Conservation (phyloP, 2,329 filamentous ascomycete genomes). For the Ophiostoma sp. region DNA sequence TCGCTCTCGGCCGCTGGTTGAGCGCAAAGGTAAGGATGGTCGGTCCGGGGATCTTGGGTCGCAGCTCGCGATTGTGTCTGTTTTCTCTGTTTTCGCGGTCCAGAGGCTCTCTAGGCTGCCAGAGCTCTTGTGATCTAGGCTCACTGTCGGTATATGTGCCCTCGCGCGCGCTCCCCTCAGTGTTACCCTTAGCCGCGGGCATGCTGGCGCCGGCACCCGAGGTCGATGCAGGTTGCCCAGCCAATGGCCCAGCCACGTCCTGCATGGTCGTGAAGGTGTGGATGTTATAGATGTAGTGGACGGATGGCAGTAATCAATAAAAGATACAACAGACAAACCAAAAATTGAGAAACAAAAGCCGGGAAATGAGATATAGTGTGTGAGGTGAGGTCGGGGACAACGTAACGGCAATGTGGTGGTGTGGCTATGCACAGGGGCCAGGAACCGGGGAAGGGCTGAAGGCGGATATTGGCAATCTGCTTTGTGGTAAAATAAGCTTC, state of each 20-base stretch:
- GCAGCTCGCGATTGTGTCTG: neutral
- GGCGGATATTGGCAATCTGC: neutral
- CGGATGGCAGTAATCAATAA: neutral
- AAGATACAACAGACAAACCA: neutral
- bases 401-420: neutral
- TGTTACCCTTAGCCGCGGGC: neutral
- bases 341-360: neutral
- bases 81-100: neutral
- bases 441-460: neutral
- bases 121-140: neutral
- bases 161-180: neutral
- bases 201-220: neutral
- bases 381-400: neutral
- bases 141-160: neutral
- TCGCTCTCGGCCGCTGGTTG: conserved; percentile 32
- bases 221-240: neutral
- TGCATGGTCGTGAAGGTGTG: neutral
- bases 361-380: neutral
- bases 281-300: neutral
- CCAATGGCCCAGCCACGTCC: neutral
- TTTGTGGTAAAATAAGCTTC: neutral
- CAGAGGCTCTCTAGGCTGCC: neutral
- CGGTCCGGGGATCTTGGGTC: neutral
- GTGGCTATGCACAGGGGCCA: neutral
- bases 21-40: conserved; percentile 33